Evolutionary conservation across 1,284 basidiomycete species (phyloP).

Genomic region (Leccinum huronense): DNA sequence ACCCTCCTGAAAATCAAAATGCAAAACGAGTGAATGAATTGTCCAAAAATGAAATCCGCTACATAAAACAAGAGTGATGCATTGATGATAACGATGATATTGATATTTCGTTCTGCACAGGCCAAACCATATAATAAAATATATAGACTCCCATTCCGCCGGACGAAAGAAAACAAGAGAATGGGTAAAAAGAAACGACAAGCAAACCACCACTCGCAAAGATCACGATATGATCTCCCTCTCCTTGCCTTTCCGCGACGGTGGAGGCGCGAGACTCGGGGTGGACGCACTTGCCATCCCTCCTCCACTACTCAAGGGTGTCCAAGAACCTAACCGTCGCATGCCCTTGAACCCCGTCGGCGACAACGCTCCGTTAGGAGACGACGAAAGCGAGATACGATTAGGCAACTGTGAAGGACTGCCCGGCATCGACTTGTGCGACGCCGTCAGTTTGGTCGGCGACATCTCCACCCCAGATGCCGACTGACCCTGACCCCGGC

Average conservation of each 20-base stretch:
- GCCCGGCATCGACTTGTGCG: slow-evolving; percentile 48
- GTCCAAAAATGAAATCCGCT: slow-evolving; percentile 19
- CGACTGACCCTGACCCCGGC: slow-evolving; percentile 11
- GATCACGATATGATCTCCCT: slow-evolving; percentile 39
- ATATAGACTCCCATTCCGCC: background rate
- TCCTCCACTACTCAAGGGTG: slow-evolving; percentile 35
- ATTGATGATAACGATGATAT: slow-evolving; percentile 1
- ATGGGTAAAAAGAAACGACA: background rate
- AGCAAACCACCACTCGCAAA: background rate
- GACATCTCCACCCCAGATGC: slow-evolving; percentile 22
- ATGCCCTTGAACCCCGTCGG: slow-evolving; percentile 38
- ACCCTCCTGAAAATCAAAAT: background rate
- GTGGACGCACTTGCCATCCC: slow-evolving; percentile 55
- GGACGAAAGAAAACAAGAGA: background rate
- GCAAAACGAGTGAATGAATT: slow-evolving; percentile 22
- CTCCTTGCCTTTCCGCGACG: slow-evolving; percentile 49
- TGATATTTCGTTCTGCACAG: background rate
- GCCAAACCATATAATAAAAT: background rate
- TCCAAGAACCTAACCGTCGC: slow-evolving; percentile 50
- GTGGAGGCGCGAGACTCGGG: slow-evolving; percentile 38
- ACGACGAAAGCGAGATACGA: slow-evolving; percentile 20
- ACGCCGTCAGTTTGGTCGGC: slow-evolving; percentile 30
- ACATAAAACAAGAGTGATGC: slow-evolving; percentile 9
- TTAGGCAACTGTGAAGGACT: slow-evolving; percentile 44
- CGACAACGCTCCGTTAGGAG: slow-evolving; percentile 26